Base-by-base conservation (phyloP, 208 protist species). In the Wallacemonas collosoma region DNA sequence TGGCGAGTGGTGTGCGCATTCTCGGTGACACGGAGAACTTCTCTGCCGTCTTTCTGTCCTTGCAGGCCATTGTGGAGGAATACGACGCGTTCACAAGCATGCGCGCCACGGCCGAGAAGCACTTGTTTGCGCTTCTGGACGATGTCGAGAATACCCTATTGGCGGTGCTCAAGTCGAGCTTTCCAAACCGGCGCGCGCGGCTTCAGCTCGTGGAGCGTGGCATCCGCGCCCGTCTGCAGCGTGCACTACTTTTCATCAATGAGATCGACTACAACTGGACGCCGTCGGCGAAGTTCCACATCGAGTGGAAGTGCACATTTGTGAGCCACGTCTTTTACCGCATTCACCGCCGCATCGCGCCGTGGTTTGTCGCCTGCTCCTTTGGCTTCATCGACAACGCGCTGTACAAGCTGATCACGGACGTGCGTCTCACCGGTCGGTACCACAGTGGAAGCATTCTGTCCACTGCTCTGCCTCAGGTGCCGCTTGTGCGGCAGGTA, bases 181-280 rank as follows among this genome's bases (percentile, higher is more conserved):
- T 95, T 65, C 92, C 92, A 0, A 58, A 71, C 14, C 86, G 88
- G 12, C 89, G 92, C 5, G 43, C 71, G 39, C 73, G 73, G n/a
- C 76, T 97, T 8, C 47, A 82, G 8, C 45, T 77, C 5, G 45
- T 89, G 12, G 84, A 95, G 68, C 45, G 67, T 0, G 80, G 77
- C n/a, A 79, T 97, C 47, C 71, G 67, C 26, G 72, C 76, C 26
- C 89, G 88, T 44, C 51, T 95, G 56, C 82, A 85, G 69, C 78
- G 74, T 2, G 79, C 82, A 6, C n/a, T 97, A 15, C 62, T 83
- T 0, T 83, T 97, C 43, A 76, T 97, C 38, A 83, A 89, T 58
- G 88, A 95, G 57, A 79, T 97, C 43, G 92, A 97, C 68, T 88
- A 77, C 67, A 86, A 77, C 73, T 97, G 89, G 87, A 80, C 81